Evolutionary conservation across 192 early-diverging fungal species (phyloP), one percentile per base, ranked within the genome.

Genomic region (Backusella psychrophila): DNA sequence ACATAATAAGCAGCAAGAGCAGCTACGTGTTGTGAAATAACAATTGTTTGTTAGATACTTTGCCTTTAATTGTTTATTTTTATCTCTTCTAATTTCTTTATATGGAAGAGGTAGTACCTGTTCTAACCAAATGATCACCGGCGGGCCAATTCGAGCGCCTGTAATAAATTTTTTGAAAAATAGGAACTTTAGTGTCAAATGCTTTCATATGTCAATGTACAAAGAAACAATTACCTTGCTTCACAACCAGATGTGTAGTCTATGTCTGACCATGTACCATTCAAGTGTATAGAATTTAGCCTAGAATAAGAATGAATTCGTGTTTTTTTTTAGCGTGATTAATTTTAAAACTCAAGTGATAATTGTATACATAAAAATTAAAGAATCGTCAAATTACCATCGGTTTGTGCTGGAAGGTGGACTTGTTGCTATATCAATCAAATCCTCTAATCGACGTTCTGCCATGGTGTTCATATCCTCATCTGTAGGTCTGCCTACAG

Each of bases 131-230:
- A 42, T 78, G 77, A 23, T 59, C 26, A 9, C 33, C 34, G 26
- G 77, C 77, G 23, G 52, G 77, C 77, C 77, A 78, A 53, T 66
- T 78, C 7, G 77, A 72, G 14, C 52, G 36, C 42, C 77, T 67
- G 46, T 19, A 21, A 15, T 69, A 69, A 21, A 63, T 63, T 63
- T 26, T 63, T 63, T 12, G 56, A 29, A 29, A 63, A 63, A 41
- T 41, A 63, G 56, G 35, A 69, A 39, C 12, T 39, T 21, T 39
- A 26, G 68, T 69, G 41, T 23, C 7, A 14, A 42, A 38, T 21
- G 9, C 3, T 63, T 63, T 63, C 56, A 63, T 59, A 63, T 63
- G 56, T 63, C 56, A 63, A 63, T 63, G 23, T 29, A 63, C 11
- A 14, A 31, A 23, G n/a, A 19, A 41, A n/a, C n/a, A 39, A 17